phyloP scores from a whole-genome alignment of 106 monocot genomes.

The Xerophyta viscosa region DNA sequence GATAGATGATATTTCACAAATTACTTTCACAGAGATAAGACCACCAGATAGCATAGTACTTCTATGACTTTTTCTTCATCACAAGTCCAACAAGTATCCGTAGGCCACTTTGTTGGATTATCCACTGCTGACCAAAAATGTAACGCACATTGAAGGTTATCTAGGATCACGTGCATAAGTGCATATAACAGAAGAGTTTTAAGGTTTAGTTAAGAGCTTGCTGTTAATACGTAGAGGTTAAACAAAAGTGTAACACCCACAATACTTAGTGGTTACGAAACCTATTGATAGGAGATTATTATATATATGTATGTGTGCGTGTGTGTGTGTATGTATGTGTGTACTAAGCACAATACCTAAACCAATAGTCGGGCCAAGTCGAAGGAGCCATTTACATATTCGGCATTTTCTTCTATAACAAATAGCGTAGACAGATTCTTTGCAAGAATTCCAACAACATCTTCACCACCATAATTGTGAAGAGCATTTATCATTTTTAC shows the following conservation, averaged over 20 bases:
- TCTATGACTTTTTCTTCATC: conserved; percentile 18
- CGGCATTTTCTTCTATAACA: conserved; percentile 18
- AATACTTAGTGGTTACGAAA: no score
- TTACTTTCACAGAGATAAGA: conserved; percentile 53
- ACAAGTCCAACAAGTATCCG: not conserved
- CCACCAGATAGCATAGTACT: conserved; percentile 34
- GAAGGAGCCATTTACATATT: conserved; percentile 24
- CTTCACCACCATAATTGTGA: conserved; percentile 18
- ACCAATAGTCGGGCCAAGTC: conserved; percentile 71
- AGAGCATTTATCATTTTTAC: conserved; percentile 34
- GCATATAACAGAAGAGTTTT: no score
- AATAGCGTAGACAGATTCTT: conserved; percentile 29
- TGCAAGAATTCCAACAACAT: conserved; percentile 24
- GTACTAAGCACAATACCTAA: conserved; percentile 55
- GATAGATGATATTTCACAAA: not conserved
- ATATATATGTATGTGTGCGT: no score
- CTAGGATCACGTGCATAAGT: conserved; percentile 32
- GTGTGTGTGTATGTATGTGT: no score
- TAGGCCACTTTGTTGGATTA: conserved; percentile 8
- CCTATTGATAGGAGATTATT: no score
- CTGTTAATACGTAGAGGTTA: no score
- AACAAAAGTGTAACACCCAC: no score
- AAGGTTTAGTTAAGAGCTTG: no score
- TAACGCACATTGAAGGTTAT: conserved; percentile 26
- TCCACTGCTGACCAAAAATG: conserved; percentile 24